These are phyloP conservation scores for Coniochaeta hoffmannii DNA, from an alignment of 2,329 filamentous ascomycete species.

Conservation along the genomic window DNA sequence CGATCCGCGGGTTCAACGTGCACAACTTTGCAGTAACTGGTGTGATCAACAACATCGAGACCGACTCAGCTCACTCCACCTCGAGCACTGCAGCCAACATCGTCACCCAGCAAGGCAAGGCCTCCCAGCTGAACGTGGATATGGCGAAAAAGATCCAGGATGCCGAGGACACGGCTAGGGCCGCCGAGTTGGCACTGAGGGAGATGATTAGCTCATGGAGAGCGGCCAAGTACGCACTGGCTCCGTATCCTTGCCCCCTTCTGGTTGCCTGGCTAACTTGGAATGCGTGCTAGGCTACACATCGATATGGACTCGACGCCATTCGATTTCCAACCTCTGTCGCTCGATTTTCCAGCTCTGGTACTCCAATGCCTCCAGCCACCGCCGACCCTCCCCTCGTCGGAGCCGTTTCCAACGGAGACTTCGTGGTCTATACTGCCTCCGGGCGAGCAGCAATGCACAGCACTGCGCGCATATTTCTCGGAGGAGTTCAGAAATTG, in stretches of 20 bases:
- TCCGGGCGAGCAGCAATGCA: slow-evolving; percentile 65
- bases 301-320: slow-evolving; percentile 48
- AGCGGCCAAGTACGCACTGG: slow-evolving; percentile 65
- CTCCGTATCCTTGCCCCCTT: not conserved
- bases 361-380: slow-evolving; percentile 74
- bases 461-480: slow-evolving; percentile 62
- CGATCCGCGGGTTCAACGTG: slow-evolving; percentile 30
- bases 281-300: slow-evolving; percentile 35
- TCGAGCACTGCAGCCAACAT: not conserved
- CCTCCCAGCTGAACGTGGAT: not conserved
- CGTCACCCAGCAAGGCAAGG: not conserved
- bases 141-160: slow-evolving; percentile 57
- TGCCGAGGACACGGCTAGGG: slow-evolving; percentile 70
- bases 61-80: slow-evolving; percentile 15
- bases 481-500: slow-evolving; percentile 59
- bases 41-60: slow-evolving; percentile 66
- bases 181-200: slow-evolving; percentile 75
- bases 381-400: slow-evolving; percentile 75
- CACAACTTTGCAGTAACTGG: slow-evolving; percentile 71
- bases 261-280: slow-evolving; percentile 9
- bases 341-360: slow-evolving; percentile 79
- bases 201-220: slow-evolving; percentile 76
- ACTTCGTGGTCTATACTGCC: slow-evolving; percentile 77
- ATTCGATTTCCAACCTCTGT: slow-evolving; percentile 77
- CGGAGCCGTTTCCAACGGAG: slow-evolving; percentile 68